Evolutionary conservation across 768 basidiomycete genomes (phyloP), one percentile per base, ranked within the genome.

Genomic region (Rhizopogon roseolus): DNA sequence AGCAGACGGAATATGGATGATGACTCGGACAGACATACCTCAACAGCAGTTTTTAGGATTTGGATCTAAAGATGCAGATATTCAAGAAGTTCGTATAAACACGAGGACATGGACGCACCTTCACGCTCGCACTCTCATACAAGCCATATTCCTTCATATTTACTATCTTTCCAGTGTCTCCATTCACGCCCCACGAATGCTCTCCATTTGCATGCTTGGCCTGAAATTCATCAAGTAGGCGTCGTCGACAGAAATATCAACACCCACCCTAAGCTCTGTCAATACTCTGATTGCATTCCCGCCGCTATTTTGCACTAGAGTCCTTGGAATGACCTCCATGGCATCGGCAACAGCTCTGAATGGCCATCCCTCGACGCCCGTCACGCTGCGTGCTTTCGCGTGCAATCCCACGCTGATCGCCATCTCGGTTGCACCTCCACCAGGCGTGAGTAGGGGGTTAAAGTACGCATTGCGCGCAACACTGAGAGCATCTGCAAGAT

Each of bases 351-450:
- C 93, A 25, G 95, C 93, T 42, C 88, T 75, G 73, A 86, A 94
- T 8, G 94, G 93, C 78, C 90, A 93, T 0, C 87, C 89, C 66
- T 95, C 93, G 14, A 94, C 88, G 13, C 96, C 95, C 14, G 85
- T 85, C 55, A 97, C 78, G 43, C 76, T 84, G 11, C 88, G 78
- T 17, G 91, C 90, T 68, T 86, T 90, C 8, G 81, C 78, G 46
- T 90, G 88, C 59, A 98, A 70, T 1, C 88, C 92, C 3, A 97
- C 93, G 36, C 85, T 86, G 70, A 98, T 86, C 0, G 96, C 97
- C 93, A 98, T 98, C 75, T 99, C 97, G 4, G 93, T 96, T 25
- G 97, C 96, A 41, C 97, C 96, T 17, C 96, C 95, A 6, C 96
- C 96, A 0, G 96, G 96, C 0, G 88, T 90, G n/a, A 99, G 84